Percentiles rank a stretch among this genome's conserved stretches.
phyloP scores from a whole-genome alignment of 2,329 filamentous ascomycete species.

The Fusarium avenaceum region DNA sequence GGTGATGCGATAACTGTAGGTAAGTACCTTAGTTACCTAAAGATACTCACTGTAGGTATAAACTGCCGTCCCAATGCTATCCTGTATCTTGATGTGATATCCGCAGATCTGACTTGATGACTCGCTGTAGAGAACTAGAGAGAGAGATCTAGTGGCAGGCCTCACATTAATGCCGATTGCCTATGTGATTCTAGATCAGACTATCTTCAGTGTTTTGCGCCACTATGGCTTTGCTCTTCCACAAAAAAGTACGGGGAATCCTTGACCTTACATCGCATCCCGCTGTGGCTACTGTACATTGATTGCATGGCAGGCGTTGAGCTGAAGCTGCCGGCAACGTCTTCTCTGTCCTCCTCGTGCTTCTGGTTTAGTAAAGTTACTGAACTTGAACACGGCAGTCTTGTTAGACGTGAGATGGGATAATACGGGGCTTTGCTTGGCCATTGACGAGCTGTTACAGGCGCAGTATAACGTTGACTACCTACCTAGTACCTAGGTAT shows the following conservation, averaged over 20 bases:
- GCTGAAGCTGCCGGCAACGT: slow-evolving; percentile 10
- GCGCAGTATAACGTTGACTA: background rate
- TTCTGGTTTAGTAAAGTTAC: background rate
- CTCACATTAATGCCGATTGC: slow-evolving; percentile 25
- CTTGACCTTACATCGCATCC: slow-evolving; percentile 18
- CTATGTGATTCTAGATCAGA: slow-evolving; percentile 10
- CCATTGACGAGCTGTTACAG: background rate
- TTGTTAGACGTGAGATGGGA: background rate
- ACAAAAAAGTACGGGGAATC: slow-evolving; percentile 15
- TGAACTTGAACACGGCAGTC: background rate
- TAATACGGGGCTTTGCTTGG: background rate
- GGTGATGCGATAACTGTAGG: background rate
- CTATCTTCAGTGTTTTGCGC: slow-evolving; percentile 5
- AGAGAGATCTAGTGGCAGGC: slow-evolving; percentile 4
- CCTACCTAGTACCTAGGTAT: too few species aligned
- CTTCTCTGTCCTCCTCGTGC: slow-evolving; percentile 1
- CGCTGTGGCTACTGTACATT: slow-evolving; percentile 21
- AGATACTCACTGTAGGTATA: too few species aligned
- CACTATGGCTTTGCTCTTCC: slow-evolving; percentile 14
- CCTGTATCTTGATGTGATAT: too few species aligned
- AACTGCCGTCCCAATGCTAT: too few species aligned
- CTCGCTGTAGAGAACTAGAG: too few species aligned
- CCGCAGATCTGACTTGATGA: too few species aligned
- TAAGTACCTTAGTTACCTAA: too few species aligned
- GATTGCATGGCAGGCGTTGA: slow-evolving; percentile 17